Base-by-base conservation (phyloP, 1,284 basidiomycete genomes). In the Porogramme epimiltina region DNA sequence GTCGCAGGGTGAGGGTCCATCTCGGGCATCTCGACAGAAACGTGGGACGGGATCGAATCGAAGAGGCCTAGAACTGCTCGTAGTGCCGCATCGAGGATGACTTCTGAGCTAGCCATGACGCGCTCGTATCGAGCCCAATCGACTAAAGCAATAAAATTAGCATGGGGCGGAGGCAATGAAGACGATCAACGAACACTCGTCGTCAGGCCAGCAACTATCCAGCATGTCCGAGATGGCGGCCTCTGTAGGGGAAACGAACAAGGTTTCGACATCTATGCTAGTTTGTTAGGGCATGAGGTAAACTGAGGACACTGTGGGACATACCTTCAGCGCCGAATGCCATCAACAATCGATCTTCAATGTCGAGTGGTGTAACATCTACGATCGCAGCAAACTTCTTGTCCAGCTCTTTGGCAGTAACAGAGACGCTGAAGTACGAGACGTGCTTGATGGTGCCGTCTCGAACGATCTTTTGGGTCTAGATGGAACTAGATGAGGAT, bases 91-190 rank as follows among this genome's bases (percentile, higher is more conserved):
- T 54, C 58, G 36, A 62, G 58, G 22, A 59, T 55, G 10, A 59
- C 54, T 33, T 55, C 23, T 60, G 69, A 45, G 53, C 70, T 66
- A 50, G 77, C 72, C 1, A 84, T 58, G 3, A 84, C 63, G 49
- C 75, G 73, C 36, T 70, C 73, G 55, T 82, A 84, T 11, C 85
- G 69, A 23, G 62, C 62, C 85, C 86, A 87, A 55, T 85, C 72
- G 58, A 84, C 85, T 86, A 51, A 19, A 47, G 24, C 34, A 45
- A 22, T 15, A 2, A 10, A 23, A 11, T 46, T 34, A 37, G 36
- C 45, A 3, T 3, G 2, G 3, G 5, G 48, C 20, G 28, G 28
- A 31, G 40, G 25, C n/a, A 34, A 19, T 22, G 10, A 47, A 26
- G 20, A 5, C 5, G 39, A 3, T n/a, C 20, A 34, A 49, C 38